Evolutionary conservation across 441 rosid genomes (phyloP), one percentile per base, ranked within the genome.

Genomic region (Pelargonium cotyledonis): DNA sequence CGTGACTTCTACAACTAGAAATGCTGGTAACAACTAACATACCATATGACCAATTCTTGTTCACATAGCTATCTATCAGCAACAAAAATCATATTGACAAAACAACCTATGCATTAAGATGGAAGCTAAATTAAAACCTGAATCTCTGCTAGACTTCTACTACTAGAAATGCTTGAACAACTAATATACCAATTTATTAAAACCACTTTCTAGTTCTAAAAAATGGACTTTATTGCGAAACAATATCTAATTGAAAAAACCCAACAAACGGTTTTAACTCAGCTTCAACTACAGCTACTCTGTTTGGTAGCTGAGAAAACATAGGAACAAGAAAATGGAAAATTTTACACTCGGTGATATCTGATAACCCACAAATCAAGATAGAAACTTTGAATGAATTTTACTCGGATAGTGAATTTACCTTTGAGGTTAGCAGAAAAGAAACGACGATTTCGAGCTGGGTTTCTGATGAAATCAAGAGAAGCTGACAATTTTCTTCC

Each of bases 401-500:
- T 55, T 3, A 55, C 8, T 6, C 18, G 8, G 26, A 55, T 18
- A 10, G 11, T 55, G 8, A 18, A 3, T 55, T 16, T 55, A 55
- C 62, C 62, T 55, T 55, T 55, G 62, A 55, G 26, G 18, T 55
- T 18, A 55, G 4, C 62, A 55, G 62, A 7, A 18, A 55, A 18
- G 62, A 55, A 55, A 55, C 62, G 19, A 55, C 62, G 62, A 55
- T 55, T 55, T 55, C 62, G 62, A 18, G 62, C 26, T 55, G 62
- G 62, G 62, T 18, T 55, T 55, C 62, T 55, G 29, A 55, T 16
- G 62, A 18, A 55, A 55, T 21, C 62, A 14, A 14, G 26, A 55
- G 62, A 55, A 55, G 62, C 62, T 55, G 62, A 55, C 18, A 7
- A 0, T 6, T 55, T 55, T 55, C 8, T 55, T 21, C 62, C 16